Evolutionary conservation across 768 basidiomycete genomes (phyloP), one percentile per base, ranked within the genome.

Genomic region (Tylopilus rubrobrunneus): DNA sequence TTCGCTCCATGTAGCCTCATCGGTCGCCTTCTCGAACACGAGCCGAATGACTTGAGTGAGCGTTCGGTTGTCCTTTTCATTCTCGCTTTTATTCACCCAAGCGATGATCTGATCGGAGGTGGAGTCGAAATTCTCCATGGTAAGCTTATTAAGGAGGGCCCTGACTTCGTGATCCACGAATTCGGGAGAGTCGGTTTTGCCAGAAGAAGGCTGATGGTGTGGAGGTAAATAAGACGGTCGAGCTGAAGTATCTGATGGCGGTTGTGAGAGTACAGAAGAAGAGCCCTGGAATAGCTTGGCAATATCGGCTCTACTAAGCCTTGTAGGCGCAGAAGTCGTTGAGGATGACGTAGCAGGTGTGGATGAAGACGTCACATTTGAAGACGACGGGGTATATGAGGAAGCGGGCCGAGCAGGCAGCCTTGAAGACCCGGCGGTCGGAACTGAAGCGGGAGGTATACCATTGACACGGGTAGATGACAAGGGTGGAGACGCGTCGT

Each of bases 11-110:
- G 86, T 83, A 41, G 92, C 92, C 69, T 97, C 95, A 69, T 97
- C 94, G 8, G 92, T 97, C 11, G 94, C 95, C 78, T 95, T 97
- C 71, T 97, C 96, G 70, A 97, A 98, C 29, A 98, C 90, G 49
- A 97, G 86, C 53, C 87, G 84, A 71, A 97, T 98, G 67, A 98
- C 96, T 62, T 94, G 91, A 61, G 95, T 96, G 56, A 98, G 83
- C 4, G 93, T 96, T 59, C 88, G 84, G 3, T 94, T 93, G 65
- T 98, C 92, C 67, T 84, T 89, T 79, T 98, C 93, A 63, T 87
- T 82, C 76, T 87, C 86, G 5, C 88, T 91, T 74, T 83, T 91
- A 80, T 98, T 96, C 31, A 93, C 95, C 92, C 93, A 98, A 9
- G 80, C 71, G 58, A 98, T 88, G 69, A 98, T 96, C 71, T 98